Evolutionary conservation across 345 rosid species (phyloP).

Genomic region (Populus pruinosa): DNA sequence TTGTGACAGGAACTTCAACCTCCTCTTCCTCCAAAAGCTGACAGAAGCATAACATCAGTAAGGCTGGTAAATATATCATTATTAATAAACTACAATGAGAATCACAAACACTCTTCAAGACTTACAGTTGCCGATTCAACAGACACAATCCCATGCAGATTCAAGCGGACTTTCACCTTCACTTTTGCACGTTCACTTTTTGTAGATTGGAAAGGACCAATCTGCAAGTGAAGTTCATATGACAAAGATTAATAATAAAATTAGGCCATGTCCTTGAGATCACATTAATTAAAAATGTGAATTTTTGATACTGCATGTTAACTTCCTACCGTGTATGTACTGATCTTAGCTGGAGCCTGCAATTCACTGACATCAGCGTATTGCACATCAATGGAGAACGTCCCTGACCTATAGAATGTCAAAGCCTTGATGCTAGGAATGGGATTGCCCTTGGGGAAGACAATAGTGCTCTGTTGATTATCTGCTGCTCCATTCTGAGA

Average conservation of each 20-base stretch:
- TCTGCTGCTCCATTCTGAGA: slow-evolving; percentile 58
- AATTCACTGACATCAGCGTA: slow-evolving; percentile 59
- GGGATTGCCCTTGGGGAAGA: slow-evolving; percentile 82
- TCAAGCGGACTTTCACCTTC: slow-evolving; percentile 82
- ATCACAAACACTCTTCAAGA: not conserved
- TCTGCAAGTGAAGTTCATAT: slow-evolving; percentile 38
- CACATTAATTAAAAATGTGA: not conserved
- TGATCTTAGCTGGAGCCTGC: slow-evolving; percentile 72
- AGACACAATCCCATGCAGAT: slow-evolving; percentile 79
- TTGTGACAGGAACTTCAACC: slow-evolving; percentile 69
- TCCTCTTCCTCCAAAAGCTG: slow-evolving; percentile 98
- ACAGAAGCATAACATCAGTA: slow-evolving; percentile 6
- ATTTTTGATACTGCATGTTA: not conserved
- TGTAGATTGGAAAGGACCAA: slow-evolving; percentile 84
- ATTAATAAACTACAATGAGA: not conserved
- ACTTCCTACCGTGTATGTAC: slow-evolving; percentile 63
- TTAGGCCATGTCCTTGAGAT: not conserved
- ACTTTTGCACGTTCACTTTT: slow-evolving; percentile 75
- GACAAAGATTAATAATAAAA: not conserved
- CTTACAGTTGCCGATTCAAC: slow-evolving; percentile 84
- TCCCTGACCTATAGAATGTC: slow-evolving; percentile 72
- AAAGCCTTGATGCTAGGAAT: slow-evolving; percentile 84
- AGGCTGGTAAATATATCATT: not conserved
- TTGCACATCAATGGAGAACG: slow-evolving; percentile 75
- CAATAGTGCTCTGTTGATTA: slow-evolving; percentile 68